These are phyloP conservation scores for Misopates orontium DNA, from an alignment of 257 asterid genomes.

Conservation along the genomic window DNA sequence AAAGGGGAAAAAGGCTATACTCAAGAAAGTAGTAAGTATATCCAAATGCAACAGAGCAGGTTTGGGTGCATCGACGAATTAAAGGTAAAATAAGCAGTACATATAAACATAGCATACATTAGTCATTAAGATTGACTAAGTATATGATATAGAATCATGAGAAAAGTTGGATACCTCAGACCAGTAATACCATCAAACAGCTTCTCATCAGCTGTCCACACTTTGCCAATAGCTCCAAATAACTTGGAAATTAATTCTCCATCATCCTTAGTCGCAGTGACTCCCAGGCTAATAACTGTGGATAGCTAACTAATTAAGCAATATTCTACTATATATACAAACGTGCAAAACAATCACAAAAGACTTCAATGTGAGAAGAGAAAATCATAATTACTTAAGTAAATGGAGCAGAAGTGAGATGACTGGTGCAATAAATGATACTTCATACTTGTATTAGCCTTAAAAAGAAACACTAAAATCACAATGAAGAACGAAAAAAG, in stretches of 20 bases:
- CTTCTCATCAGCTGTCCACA: constrained; percentile 92
- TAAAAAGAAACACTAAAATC: background rate
- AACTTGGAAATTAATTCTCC: constrained; percentile 64
- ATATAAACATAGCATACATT: too few species aligned
- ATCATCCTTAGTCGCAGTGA: constrained; percentile 69
- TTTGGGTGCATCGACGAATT: background rate
- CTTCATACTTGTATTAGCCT: background rate
- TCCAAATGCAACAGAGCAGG: too few species aligned
- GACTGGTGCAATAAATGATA: constrained; percentile 1
- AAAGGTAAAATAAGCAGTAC: background rate
- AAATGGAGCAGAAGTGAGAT: background rate
- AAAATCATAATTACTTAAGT: background rate
- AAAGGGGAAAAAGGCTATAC: too few species aligned
- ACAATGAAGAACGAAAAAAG: constrained; percentile 4
- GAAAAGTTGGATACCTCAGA: constrained; percentile 53
- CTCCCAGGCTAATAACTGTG: constrained; percentile 73
- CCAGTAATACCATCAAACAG: constrained; percentile 88
- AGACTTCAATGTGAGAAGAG: background rate
- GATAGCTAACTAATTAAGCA: constrained; percentile 17
- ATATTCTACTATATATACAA: background rate
- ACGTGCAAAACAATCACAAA: background rate
- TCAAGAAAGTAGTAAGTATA: too few species aligned
- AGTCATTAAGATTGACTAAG: background rate
- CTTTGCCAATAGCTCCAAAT: constrained; percentile 90
- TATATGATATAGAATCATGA: background rate